These are phyloP conservation scores for Silene latifolia DNA, from an alignment of 148 eudicot genomes.

Conservation along the genomic window DNA sequence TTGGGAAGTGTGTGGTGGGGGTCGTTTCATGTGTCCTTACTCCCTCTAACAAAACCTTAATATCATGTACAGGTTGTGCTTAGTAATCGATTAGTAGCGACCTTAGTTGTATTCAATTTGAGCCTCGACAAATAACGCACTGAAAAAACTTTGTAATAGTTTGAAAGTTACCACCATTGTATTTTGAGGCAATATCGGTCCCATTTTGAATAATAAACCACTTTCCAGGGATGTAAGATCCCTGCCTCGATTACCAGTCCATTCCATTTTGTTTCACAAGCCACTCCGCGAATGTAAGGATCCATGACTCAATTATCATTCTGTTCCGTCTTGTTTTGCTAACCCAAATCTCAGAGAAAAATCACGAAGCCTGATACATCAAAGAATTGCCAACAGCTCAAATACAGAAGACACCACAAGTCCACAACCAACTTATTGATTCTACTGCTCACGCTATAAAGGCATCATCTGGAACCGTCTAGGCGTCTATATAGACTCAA, in stretches of 20 bases:
- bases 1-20: slow-evolving; percentile 16
- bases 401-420: neutral
- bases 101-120: no score
- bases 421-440: neutral
- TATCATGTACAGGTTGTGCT: neutral
- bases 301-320: slow-evolving; percentile 30
- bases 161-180: no score
- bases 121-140: no score
- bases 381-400: neutral
- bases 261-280: slow-evolving; percentile 28
- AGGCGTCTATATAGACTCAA: neutral
- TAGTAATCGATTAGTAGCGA: neutral
- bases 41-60: no score
- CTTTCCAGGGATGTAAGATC: slow-evolving; percentile 40
- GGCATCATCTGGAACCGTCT: neutral
- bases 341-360: neutral
- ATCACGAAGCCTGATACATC: neutral
- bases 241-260: slow-evolving; percentile 27
- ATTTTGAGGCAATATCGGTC: no score
- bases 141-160: no score
- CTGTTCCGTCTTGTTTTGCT: slow-evolving; percentile 31
- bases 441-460: neutral
- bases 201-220: slow-evolving; percentile 28
- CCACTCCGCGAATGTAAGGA: slow-evolving; percentile 20
- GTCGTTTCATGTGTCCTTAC: slow-evolving; percentile 17